A percentile compares a stretch with the other conserved stretches of the same genome.
phyloP scores from a whole-genome alignment of 2,329 filamentous ascomycete genomes.

The Penicillium brasilianum region DNA sequence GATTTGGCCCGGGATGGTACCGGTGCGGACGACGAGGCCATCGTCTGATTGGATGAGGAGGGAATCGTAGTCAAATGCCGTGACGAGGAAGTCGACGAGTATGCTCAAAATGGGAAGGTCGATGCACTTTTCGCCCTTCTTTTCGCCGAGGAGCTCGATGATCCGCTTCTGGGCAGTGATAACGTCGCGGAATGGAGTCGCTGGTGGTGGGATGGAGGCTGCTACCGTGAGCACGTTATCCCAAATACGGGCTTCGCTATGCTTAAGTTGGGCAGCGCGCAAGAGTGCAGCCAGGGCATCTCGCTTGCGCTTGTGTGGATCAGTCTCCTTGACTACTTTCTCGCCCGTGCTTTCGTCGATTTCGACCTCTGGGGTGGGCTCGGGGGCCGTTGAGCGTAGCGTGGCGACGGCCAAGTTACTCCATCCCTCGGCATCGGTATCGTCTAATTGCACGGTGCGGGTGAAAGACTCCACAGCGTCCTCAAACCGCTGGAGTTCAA shows the following conservation, averaged over 20 bases:
- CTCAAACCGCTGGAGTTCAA: conserved; percentile 76
- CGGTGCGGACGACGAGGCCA: conserved; percentile 53
- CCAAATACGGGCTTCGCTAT: conserved; percentile 92
- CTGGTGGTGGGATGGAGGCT: conserved; percentile 73
- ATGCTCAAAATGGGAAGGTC: conserved; percentile 74
- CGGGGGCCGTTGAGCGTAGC: conserved; percentile 56
- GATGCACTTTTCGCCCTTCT: conserved; percentile 74
- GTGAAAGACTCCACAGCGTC: conserved; percentile 84
- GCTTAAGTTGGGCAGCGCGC: conserved; percentile 79
- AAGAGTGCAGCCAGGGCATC: conserved; percentile 87
- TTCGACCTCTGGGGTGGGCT: conserved; percentile 34
- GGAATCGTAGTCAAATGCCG: conserved; percentile 48
- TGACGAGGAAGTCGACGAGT: conserved; percentile 73
- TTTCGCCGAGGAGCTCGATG: conserved; percentile 70
- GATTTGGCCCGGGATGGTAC: conserved; percentile 57
- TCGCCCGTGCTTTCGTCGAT: conserved; percentile 36
- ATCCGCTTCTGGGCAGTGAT: conserved; percentile 75
- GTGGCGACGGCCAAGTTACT: conserved; percentile 90
- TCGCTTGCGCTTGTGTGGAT: conserved; percentile 66
- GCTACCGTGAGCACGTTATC: conserved; percentile 92
- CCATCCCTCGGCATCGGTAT: conserved; percentile 90
- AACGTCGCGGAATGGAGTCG: conserved; percentile 70
- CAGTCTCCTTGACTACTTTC: conserved; percentile 35
- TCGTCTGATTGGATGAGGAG: conserved; percentile 45
- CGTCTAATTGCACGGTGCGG: conserved; percentile 81